These are phyloP conservation scores for Nicotiana rustica DNA, from an alignment of 305 asterid species.

Conservation along the genomic window DNA sequence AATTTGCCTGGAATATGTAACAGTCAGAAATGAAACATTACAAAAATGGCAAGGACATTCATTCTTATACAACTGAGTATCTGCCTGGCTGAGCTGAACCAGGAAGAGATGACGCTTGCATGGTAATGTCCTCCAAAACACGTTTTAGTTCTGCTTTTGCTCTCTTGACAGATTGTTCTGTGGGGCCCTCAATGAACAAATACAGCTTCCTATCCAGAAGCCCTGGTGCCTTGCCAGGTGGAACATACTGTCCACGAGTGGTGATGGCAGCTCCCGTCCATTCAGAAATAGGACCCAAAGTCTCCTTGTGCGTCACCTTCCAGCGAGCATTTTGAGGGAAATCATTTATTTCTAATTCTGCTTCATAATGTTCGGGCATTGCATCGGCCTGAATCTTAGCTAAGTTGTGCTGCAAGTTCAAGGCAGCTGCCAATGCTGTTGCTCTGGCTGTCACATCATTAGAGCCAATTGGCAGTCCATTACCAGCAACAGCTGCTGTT, in stretches of 20 bases:
- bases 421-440: conserved; percentile 80
- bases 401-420: conserved; percentile 86
- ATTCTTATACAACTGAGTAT: conserved; percentile 70
- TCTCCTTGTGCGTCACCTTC: conserved; percentile 98
- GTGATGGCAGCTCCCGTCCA: conserved; percentile 99
- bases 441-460: conserved; percentile 81
- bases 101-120: conserved; percentile 86
- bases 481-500: conserved; percentile 52
- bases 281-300: conserved; percentile 94
- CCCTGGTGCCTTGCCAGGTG: conserved; percentile 72
- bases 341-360: conserved; percentile 92
- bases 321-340: conserved; percentile 98
- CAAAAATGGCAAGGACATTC: not conserved
- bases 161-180: conserved; percentile 90
- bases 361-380: conserved; percentile 87
- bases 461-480: conserved; percentile 53
- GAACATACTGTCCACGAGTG: conserved; percentile 84
- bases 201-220: conserved; percentile 89
- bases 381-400: conserved; percentile 94
- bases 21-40: conserved; percentile 23
- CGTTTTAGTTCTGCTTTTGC: conserved; percentile 94
- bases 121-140: conserved; percentile 88
- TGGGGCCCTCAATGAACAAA: conserved; percentile 93
- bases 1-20: conserved; percentile 14
- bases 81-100: conserved; percentile 93